Percentiles rank a stretch among this genome's conserved stretches.
Conservation (phyloP, 2,329 filamentous ascomycete species). For the Ophiostoma pallidulum region DNA sequence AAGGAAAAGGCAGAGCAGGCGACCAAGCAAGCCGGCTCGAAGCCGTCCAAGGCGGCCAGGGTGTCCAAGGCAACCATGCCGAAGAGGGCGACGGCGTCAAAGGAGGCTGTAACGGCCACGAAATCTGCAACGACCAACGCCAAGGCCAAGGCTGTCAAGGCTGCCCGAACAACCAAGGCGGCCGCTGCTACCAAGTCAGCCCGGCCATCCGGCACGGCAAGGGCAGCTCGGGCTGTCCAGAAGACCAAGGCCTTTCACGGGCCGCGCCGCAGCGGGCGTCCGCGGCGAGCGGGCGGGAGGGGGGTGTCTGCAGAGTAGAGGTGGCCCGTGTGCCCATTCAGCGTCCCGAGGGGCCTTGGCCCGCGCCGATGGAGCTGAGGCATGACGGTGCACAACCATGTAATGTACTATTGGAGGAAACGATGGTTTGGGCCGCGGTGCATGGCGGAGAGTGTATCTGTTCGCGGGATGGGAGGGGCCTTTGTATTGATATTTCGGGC, state of each 20-base stretch:
- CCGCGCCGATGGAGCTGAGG: too few species aligned
- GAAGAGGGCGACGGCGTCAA: neutral
- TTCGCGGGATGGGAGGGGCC: slow-evolving; percentile 43
- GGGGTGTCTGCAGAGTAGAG: neutral
- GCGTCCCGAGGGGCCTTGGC: too few species aligned
- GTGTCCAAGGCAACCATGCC: neutral
- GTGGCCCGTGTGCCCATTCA: too few species aligned
- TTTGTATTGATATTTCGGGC: slow-evolving; percentile 33
- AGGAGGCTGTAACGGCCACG: neutral
- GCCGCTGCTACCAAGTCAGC: neutral
- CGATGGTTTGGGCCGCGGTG: too few species aligned
- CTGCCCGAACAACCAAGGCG: neutral
- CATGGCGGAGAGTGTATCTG: too few species aligned
- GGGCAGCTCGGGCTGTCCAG: neutral
- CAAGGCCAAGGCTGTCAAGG: neutral
- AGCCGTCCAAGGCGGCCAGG: neutral
- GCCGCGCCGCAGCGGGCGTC: slow-evolving; percentile 7
- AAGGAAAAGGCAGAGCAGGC: slow-evolving; percentile 2
- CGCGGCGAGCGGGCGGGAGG: neutral
- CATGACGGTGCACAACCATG: too few species aligned
- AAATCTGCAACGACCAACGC: neutral
- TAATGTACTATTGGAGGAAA: too few species aligned
- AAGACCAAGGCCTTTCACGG: slow-evolving; percentile 6
- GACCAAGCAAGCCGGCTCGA: slow-evolving; percentile 2
- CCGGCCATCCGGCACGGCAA: neutral